Base-by-base conservation (phyloP, 176 grass and related monocot genomes). In the Olyra latifolia region DNA sequence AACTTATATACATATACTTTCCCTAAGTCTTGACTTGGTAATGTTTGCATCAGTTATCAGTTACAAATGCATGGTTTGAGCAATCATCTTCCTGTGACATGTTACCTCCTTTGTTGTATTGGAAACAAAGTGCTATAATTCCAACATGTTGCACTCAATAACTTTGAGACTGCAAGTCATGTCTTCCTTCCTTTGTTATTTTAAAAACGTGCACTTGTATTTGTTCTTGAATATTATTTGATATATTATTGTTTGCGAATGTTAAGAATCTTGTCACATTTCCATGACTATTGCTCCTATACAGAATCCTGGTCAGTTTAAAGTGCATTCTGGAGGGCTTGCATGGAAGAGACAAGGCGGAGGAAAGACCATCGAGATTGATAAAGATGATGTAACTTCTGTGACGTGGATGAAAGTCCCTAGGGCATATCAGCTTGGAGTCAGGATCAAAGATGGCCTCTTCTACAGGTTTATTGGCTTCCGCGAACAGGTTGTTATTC, bases 401-500 rank as follows among this genome's bases (percentile, higher is more conserved):
- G 30, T 89, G 45, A 87, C 73, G 27, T 97, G 93, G 93, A 93
- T 89, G 88, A 97, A 97, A 91, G 76, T 97, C n/a, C 86, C 93
- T 17, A 87, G 86, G 57, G 71, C 91, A 65, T 91, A 93, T 85
- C 88, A 97, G 71, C 83, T 97, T 66, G 91, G 80, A 43, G 80
- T 97, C 59, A 91, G 80, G 78, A 89, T 73, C 64, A 97, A 97
- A 77, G 86, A 91, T 62, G 93, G 93, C 41, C 80, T 97, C 68
- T 89, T 86, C 67, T 91, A 93, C 76, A 93, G 80, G 70, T 97
- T 97, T 83, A 93, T 93, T 57, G 93, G 93, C 4, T 97, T 97
- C 64, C 91, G 88, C 12, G 91, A 97, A 73, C 91, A 93, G 93
- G 93, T 93, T 44, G 3, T 7, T 70, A 38, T 19, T 81, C 39